Evolutionary conservation across 1,139 yeast species (phyloP).

Genomic region (Yarrowia galli): DNA sequence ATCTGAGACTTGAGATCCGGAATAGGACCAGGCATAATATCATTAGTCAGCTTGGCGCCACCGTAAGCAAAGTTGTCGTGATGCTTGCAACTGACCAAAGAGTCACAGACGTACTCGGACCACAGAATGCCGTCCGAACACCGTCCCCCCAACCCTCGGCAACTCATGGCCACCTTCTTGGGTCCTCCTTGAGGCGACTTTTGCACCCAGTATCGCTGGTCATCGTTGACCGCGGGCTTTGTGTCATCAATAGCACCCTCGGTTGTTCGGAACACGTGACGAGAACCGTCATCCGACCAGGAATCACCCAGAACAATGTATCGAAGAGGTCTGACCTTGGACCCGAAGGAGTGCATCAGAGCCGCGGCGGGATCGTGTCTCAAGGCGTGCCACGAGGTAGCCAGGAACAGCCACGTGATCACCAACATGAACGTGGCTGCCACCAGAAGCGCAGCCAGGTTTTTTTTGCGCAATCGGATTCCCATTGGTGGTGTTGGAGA

Average conservation of each 20-base stretch:
- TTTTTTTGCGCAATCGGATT: conserved; percentile 35
- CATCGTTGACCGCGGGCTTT: conserved; percentile 17
- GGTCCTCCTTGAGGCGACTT: conserved; percentile 34
- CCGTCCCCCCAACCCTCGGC: conserved; percentile 23
- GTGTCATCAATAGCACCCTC: conserved; percentile 22
- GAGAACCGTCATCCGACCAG: conserved; percentile 30
- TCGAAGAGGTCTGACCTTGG: conserved; percentile 27
- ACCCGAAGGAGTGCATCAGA: conserved; percentile 31
- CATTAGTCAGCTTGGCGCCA: conserved; percentile 31
- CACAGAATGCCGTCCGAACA: conserved; percentile 30
- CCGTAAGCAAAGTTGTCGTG: conserved; percentile 28
- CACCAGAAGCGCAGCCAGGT: conserved; percentile 38
- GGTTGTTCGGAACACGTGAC: conserved; percentile 9
- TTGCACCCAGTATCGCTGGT: conserved; percentile 33
- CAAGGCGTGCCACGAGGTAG: conserved; percentile 31
- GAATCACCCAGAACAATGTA: conserved; percentile 34
- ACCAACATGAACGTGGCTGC: conserved; percentile 29
- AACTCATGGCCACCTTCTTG: conserved; percentile 36
- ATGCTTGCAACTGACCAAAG: conserved; percentile 16
- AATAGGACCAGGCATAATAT: conserved; percentile 27
- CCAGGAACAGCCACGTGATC: conserved; percentile 36
- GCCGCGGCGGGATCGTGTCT: conserved; percentile 32
- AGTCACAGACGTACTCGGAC: conserved; percentile 30
- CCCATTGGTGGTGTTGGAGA: conserved; percentile 4
- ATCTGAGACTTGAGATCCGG: conserved; percentile 35